These are phyloP conservation scores for Cercospora sp. DNA, from an alignment of 2,329 filamentous ascomycete genomes.

Conservation along the genomic window DNA sequence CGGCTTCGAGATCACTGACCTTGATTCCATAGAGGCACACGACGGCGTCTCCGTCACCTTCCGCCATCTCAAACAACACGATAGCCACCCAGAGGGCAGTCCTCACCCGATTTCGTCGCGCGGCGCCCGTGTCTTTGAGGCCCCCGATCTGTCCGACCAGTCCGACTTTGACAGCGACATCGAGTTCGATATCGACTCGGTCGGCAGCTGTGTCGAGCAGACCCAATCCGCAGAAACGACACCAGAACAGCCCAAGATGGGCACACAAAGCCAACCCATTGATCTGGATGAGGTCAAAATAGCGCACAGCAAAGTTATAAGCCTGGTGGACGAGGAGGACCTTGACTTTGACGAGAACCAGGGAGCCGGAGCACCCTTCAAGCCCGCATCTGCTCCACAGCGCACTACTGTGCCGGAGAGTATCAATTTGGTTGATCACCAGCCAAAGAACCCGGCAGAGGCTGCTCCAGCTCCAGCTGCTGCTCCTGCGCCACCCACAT, in stretches of 20 bases:
- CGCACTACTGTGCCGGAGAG: slow-evolving; percentile 16
- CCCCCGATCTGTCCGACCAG: slow-evolving; percentile 28
- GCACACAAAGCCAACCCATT: slow-evolving; percentile 31
- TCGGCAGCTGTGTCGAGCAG: slow-evolving; percentile 17
- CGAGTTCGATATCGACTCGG: slow-evolving; percentile 27
- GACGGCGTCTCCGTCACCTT: slow-evolving; percentile 33
- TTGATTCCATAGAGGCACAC: slow-evolving; percentile 28
- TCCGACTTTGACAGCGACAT: slow-evolving; percentile 30
- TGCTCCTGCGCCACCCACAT: background rate
- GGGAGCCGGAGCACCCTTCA: background rate
- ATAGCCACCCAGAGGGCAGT: slow-evolving; percentile 9
- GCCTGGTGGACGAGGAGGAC: slow-evolving; percentile 26
- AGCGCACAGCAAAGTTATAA: slow-evolving; percentile 17
- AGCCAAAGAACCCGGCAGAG: background rate
- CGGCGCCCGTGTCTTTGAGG: slow-evolving; percentile 24
- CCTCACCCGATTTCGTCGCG: slow-evolving; percentile 5
- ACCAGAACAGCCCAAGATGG: slow-evolving; percentile 31
- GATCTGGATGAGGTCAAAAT: slow-evolving; percentile 18
- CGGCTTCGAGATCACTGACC: slow-evolving; percentile 4
- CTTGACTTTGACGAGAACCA: slow-evolving; percentile 22
- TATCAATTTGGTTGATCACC: slow-evolving; percentile 1
- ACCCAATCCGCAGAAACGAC: slow-evolving; percentile 35
- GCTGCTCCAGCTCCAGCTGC: background rate
- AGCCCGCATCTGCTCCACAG: background rate
- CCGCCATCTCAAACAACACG: slow-evolving; percentile 15